These are phyloP conservation scores for Pelagophyceae sp. DNA, from an alignment of 352 stramenopile genomes.

Conservation along the genomic window DNA sequence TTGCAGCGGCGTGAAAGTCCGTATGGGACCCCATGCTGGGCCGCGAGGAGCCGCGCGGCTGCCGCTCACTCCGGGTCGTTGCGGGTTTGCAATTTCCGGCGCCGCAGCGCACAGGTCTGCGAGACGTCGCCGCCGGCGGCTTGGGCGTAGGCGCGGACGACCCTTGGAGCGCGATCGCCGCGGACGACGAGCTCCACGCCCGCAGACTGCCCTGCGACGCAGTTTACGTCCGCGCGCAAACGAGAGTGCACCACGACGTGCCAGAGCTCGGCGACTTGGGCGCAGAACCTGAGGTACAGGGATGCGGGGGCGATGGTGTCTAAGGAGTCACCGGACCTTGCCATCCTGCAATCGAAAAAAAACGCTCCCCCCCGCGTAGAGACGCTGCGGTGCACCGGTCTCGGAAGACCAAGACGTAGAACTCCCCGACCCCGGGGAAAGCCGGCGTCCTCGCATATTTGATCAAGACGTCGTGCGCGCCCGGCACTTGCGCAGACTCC, in stretches of 20 bases:
- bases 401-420: slow-evolving; percentile 76
- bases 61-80: too few relatives aligned
- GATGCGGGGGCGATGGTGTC: too few relatives aligned
- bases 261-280: slow-evolving; percentile 65
- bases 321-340: too few relatives aligned
- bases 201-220: slow-evolving; percentile 64
- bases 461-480: slow-evolving; percentile 53
- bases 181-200: slow-evolving; percentile 75
- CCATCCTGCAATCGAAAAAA: too few relatives aligned
- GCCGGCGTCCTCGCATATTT: slow-evolving; percentile 66
- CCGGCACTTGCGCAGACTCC: background rate
- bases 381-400: too few relatives aligned
- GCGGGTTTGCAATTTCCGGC: too few relatives aligned
- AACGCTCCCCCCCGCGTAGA: too few relatives aligned
- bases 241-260: slow-evolving; percentile 49
- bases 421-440: slow-evolving; percentile 71
- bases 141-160: slow-evolving; percentile 44
- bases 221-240: slow-evolving; percentile 65
- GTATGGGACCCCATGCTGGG: slow-evolving; percentile 41
- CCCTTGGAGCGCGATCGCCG: slow-evolving; percentile 52
- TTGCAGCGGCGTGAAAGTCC: slow-evolving; percentile 54
- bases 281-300: slow-evolving; percentile 68
- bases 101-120: too few relatives aligned
- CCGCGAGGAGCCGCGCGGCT: slow-evolving; percentile 34
- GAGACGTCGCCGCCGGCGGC: slow-evolving; percentile 8